phyloP scores from a whole-genome alignment of 345 rosid species.

The Microthlaspi erraticum region DNA sequence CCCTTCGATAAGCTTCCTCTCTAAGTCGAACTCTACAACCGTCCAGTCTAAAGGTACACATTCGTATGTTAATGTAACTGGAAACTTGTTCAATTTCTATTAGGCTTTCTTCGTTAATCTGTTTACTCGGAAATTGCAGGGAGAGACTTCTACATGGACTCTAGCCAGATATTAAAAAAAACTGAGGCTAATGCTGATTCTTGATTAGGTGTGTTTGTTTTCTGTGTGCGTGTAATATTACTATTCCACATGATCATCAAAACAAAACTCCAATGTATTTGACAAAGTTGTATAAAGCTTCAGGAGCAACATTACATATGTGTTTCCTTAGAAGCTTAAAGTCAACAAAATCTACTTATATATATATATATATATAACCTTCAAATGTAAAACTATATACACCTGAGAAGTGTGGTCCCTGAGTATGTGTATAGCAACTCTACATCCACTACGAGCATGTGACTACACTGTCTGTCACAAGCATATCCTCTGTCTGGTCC shows the following conservation, averaged over 20 bases:
- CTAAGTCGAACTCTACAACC: constrained; percentile 12
- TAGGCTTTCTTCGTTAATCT: neutral
- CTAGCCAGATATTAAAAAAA: constrained; percentile 2
- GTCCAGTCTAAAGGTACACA: constrained; percentile 13
- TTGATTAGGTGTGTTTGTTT: constrained; percentile 22
- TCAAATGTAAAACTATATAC: constrained; percentile 42
- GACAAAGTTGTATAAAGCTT: constrained; percentile 36
- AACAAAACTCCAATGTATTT: constrained; percentile 37
- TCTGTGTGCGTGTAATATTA: constrained; percentile 21
- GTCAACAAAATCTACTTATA: constrained; percentile 27
- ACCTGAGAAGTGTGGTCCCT: constrained; percentile 19
- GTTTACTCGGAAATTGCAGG: constrained; percentile 32
- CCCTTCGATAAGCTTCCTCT: constrained; percentile 57
- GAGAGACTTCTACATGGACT: constrained; percentile 28
- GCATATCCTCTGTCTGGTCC: constrained; percentile 50
- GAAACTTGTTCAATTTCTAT: constrained; percentile 27
- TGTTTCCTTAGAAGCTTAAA: constrained; percentile 24
- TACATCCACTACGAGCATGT: constrained; percentile 66
- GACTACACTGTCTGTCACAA: constrained; percentile 58
- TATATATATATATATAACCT: constrained; percentile 16
- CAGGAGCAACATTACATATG: constrained; percentile 24
- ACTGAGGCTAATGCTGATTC: constrained; percentile 27
- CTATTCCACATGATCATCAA: constrained; percentile 27
- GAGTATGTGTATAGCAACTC: constrained; percentile 30
- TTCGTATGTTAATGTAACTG: constrained; percentile 3